Evolutionary conservation across 2,329 filamentous ascomycete species (phyloP).

Genomic region (Penicillium vulpinum): DNA sequence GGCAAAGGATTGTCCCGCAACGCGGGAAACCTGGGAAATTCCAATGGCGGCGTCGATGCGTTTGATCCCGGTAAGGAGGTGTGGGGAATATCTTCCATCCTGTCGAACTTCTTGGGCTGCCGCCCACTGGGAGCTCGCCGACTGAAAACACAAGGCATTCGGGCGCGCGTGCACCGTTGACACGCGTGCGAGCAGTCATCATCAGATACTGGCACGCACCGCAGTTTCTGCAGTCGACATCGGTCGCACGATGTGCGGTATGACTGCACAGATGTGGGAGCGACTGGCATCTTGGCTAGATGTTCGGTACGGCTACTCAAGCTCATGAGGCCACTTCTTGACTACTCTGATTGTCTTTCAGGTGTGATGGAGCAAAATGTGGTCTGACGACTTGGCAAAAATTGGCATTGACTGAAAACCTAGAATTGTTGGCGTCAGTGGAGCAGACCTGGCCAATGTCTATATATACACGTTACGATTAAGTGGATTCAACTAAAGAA

Average conservation of each 20-base stretch:
- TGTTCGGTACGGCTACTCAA: too few species aligned
- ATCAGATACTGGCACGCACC: not conserved
- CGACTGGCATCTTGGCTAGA: too few species aligned
- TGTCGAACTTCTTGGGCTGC: not conserved
- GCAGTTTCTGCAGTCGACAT: not conserved
- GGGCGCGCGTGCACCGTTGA: not conserved
- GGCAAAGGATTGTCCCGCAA: not conserved
- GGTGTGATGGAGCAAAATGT: too few species aligned
- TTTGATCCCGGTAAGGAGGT: not conserved
- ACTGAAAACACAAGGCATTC: not conserved
- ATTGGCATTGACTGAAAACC: too few species aligned
- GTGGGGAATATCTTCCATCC: not conserved
- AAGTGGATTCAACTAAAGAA: too few species aligned
- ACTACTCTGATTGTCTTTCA: too few species aligned
- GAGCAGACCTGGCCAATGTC: too few species aligned
- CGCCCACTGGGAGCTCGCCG: slow-evolving; percentile 3
- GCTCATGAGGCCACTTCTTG: too few species aligned
- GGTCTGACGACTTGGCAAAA: too few species aligned
- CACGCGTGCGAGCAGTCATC: not conserved
- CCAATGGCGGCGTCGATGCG: not conserved
- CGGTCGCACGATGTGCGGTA: not conserved
- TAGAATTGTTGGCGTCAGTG: too few species aligned
- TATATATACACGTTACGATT: too few species aligned
- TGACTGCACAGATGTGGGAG: too few species aligned
- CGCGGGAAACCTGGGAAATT: not conserved